A percentile compares a stretch with the other conserved stretches of the same genome.
These are phyloP conservation scores for Colletotrichum lini DNA, from an alignment of 2,329 filamentous ascomycete genomes.

Conservation along the genomic window DNA sequence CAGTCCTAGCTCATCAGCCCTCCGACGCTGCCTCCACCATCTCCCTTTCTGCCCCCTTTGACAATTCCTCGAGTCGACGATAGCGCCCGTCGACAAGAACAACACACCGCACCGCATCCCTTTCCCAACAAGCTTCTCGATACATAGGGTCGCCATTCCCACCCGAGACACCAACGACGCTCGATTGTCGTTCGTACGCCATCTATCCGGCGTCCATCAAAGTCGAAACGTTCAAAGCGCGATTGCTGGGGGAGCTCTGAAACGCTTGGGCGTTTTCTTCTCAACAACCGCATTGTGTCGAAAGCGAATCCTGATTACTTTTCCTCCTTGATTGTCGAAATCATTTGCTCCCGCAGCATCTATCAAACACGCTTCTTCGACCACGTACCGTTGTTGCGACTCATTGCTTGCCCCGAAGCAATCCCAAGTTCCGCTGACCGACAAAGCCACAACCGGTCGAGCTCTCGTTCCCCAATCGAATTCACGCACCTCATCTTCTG, in stretches of 20 bases:
- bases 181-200: not conserved
- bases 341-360: constrained; percentile 25
- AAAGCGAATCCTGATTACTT: constrained; percentile 22
- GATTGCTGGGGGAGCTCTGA: constrained; percentile 38
- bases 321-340: not conserved
- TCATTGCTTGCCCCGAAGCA: constrained; percentile 8
- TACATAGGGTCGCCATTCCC: not conserved
- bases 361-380: constrained; percentile 10
- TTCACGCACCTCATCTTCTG: not conserved
- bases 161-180: not conserved
- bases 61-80: constrained; percentile 17
- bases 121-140: not conserved
- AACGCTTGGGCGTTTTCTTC: constrained; percentile 33
- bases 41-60: constrained; percentile 24
- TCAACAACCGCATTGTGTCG: constrained; percentile 3
- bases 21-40: constrained; percentile 7
- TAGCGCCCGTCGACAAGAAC: constrained; percentile 1
- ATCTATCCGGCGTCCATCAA: constrained; percentile 6
- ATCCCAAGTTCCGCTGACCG: constrained; percentile 4
- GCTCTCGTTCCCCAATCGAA: not conserved
- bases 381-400: constrained; percentile 11
- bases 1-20: constrained; percentile 18
- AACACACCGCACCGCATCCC: not conserved
- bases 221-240: constrained; percentile 30
- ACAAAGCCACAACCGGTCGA: not conserved